Conservation (phyloP, 495 filamentous ascomycete genomes). For the Penicillium malachiteum region DNA sequence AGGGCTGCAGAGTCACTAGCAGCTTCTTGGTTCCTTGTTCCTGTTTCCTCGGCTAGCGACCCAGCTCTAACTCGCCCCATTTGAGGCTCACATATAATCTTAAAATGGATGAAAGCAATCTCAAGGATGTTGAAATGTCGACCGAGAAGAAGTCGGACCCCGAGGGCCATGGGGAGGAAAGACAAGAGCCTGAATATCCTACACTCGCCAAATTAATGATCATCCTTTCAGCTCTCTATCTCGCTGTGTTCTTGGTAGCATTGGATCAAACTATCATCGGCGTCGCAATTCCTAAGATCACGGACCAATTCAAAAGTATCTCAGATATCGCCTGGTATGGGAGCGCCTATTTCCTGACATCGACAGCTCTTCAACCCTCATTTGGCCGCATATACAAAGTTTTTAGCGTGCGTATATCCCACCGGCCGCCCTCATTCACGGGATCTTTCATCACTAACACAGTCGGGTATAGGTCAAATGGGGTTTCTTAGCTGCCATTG, state of each 20-base stretch:
- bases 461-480: constrained; percentile 46
- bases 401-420: constrained; percentile 18
- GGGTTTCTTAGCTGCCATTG: constrained; percentile 61
- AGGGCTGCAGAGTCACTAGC: too few relatives aligned
- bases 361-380: constrained; percentile 31
- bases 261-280: constrained; percentile 53
- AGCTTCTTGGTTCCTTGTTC: too few relatives aligned
- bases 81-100: too few relatives aligned
- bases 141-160: too few relatives aligned
- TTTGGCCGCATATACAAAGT: constrained; percentile 34
- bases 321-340: constrained; percentile 49
- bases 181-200: constrained; percentile 16
- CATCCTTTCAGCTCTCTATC: constrained; percentile 32
- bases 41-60: too few relatives aligned
- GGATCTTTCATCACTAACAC: too few relatives aligned
- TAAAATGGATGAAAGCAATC: too few relatives aligned
- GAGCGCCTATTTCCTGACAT: constrained; percentile 37
- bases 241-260: constrained; percentile 49
- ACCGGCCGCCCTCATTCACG: constrained; percentile 27
- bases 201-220: constrained; percentile 14
- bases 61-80: too few relatives aligned
- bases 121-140: too few relatives aligned
- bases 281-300: constrained; percentile 45
- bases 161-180: neutral
- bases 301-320: constrained; percentile 42